Evolutionary conservation across 1,139 yeast species (phyloP).

Genomic region (Protomyces pachydermus): DNA sequence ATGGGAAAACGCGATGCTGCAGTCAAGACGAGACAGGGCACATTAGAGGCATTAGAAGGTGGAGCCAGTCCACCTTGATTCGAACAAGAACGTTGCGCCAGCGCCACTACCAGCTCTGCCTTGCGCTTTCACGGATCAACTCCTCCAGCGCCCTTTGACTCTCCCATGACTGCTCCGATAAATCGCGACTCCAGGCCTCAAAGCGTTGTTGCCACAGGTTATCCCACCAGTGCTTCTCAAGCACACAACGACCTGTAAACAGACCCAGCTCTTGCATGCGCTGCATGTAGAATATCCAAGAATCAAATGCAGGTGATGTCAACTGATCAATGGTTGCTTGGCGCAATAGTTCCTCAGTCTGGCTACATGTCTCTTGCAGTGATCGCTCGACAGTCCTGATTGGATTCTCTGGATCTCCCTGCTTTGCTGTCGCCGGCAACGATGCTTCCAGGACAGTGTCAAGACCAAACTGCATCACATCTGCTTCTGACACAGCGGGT

Average conservation of each 20-base stretch:
- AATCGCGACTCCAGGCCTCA: not conserved
- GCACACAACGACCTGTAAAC: not conserved
- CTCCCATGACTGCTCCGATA: not conserved
- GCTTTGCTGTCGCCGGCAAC: too few species aligned
- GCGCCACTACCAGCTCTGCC: not conserved
- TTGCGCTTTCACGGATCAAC: not conserved
- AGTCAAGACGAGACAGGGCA: slow-evolving; percentile 3
- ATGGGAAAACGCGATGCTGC: slow-evolving; percentile 20
- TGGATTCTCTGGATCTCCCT: too few species aligned
- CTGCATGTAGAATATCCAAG: not conserved
- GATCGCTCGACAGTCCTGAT: not conserved
- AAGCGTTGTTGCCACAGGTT: not conserved
- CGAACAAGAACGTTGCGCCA: not conserved
- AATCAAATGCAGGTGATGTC: not conserved
- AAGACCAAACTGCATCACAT: not conserved
- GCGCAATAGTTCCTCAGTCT: not conserved
- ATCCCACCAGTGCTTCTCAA: not conserved
- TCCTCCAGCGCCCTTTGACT: not conserved
- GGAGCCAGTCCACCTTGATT: not conserved
- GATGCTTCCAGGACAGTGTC: too few species aligned
- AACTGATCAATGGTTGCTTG: not conserved
- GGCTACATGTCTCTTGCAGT: not conserved
- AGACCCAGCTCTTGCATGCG: not conserved
- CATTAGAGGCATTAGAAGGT: slow-evolving; percentile 15
- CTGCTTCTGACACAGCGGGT: not conserved